Conservation (phyloP, 805 yeast species). For the Candida hungchunana region DNA sequence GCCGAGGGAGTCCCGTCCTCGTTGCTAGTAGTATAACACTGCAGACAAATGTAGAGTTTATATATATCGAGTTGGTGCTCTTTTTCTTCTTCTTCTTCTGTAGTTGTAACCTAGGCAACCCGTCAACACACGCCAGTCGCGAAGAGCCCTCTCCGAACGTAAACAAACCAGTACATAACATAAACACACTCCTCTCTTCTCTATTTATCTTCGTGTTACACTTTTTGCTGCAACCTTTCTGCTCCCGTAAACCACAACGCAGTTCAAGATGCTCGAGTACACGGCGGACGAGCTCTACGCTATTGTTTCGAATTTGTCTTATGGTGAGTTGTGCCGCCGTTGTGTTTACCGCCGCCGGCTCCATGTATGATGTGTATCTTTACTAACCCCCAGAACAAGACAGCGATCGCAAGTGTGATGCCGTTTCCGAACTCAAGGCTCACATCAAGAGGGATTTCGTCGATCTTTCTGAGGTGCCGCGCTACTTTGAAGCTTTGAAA, state of each 20-base stretch:
- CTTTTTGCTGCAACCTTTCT: neutral
- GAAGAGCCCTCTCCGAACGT: neutral
- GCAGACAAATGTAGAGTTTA: slow-evolving; percentile 7
- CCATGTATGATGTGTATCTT: no score
- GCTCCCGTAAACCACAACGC: neutral
- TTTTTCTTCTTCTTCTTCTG: no score
- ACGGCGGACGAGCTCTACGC: slow-evolving; percentile 1
- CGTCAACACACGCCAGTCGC: no score
- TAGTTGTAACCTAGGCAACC: no score
- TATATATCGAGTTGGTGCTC: neutral
- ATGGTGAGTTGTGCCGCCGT: slow-evolving; percentile 1
- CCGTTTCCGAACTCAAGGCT: slow-evolving; percentile 38
- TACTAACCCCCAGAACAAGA: slow-evolving; percentile 9
- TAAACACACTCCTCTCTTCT: no score
- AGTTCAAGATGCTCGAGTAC: neutral
- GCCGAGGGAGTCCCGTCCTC: slow-evolving; percentile 15
- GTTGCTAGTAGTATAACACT: slow-evolving; percentile 22
- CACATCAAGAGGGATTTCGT: slow-evolving; percentile 54
- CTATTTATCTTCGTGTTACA: no score
- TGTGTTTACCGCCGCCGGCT: no score
- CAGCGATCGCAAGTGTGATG: slow-evolving; percentile 15
- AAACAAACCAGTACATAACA: no score
- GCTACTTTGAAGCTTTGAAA: slow-evolving; percentile 46
- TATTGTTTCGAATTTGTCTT: neutral
- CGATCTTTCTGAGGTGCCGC: slow-evolving; percentile 43